phyloP scores from a whole-genome alignment of 1,284 basidiomycete species.

The Tilletia caries region DNA sequence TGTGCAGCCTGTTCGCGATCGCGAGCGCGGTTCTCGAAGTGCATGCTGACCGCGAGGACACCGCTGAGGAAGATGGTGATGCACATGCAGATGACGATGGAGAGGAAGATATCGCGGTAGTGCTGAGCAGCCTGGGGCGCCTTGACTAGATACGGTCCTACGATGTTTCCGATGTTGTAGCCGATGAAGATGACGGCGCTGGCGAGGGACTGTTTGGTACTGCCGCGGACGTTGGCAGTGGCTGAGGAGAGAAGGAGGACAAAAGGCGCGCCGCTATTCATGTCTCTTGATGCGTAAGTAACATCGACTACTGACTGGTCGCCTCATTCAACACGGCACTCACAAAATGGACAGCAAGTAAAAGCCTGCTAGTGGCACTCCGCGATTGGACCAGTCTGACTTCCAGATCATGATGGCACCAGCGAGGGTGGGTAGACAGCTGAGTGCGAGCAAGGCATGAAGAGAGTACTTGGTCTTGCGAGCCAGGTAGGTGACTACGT shows the following conservation, averaged over 20 bases:
- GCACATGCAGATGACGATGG: conserved; percentile 53
- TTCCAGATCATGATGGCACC: conserved; percentile 59
- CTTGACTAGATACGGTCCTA: conserved; percentile 50
- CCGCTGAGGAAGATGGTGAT: conserved; percentile 31
- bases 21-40: conserved; percentile 25
- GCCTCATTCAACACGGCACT: no score
- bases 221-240: conserved; percentile 57
- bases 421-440: conserved; percentile 58
- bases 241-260: conserved; percentile 57
- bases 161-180: conserved; percentile 49
- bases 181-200: conserved; percentile 56
- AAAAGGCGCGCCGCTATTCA: conserved; percentile 59
- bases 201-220: conserved; percentile 58
- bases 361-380: conserved; percentile 58
- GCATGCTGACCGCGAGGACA: conserved; percentile 25
- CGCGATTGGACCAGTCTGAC: conserved; percentile 55
- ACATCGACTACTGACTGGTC: no score
- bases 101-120: conserved; percentile 58
- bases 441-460: conserved; percentile 56
- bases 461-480: conserved; percentile 54
- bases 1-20: neutral
- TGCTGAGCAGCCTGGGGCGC: conserved; percentile 49
- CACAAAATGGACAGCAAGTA: conserved; percentile 57
- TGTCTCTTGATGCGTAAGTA: no score
- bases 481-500: conserved; percentile 55